phyloP scores from a whole-genome alignment of 148 eudicot genomes.

The Amaranthus hypochondriacus region DNA sequence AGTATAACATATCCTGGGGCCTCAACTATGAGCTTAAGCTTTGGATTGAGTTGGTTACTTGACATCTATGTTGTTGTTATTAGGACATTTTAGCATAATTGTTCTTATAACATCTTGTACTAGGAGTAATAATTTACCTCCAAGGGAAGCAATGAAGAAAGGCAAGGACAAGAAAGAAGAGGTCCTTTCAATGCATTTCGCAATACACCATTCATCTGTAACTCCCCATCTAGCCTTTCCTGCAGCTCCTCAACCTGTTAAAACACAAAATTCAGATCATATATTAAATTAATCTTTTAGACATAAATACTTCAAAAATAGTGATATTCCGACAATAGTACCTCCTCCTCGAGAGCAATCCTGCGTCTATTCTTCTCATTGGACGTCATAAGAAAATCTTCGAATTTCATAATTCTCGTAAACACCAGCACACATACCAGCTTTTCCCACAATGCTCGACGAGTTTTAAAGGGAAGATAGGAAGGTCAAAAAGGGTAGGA shows the following conservation, averaged over 20 bases:
- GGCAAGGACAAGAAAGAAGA: conserved; percentile 52
- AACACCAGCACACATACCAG: not conserved
- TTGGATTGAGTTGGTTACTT: too few relatives aligned
- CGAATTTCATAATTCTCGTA: conserved; percentile 60
- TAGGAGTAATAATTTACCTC: conserved; percentile 33
- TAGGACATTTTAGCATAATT: not conserved
- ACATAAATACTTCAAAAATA: not conserved
- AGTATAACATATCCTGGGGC: too few relatives aligned
- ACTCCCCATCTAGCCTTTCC: conserved; percentile 56
- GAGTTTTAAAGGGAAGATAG: conserved; percentile 19
- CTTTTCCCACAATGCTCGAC: not conserved
- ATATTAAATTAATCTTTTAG: not conserved
- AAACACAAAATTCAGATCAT: conserved; percentile 10
- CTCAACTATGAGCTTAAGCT: too few relatives aligned
- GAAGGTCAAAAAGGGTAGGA: conserved; percentile 13
- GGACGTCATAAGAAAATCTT: conserved; percentile 67
- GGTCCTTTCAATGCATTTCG: conserved; percentile 63
- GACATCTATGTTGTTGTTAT: too few relatives aligned
- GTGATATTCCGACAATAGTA: conserved; percentile 10
- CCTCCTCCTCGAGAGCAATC: conserved; percentile 66
- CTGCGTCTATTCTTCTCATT: conserved; percentile 44
- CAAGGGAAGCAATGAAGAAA: conserved; percentile 47
- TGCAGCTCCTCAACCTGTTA: conserved; percentile 69
- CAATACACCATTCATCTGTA: conserved; percentile 50
- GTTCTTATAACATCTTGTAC: not conserved